phyloP scores from a whole-genome alignment of 2,329 filamentous ascomycete species.

The Phyllosticta paracitricarpa region DNA sequence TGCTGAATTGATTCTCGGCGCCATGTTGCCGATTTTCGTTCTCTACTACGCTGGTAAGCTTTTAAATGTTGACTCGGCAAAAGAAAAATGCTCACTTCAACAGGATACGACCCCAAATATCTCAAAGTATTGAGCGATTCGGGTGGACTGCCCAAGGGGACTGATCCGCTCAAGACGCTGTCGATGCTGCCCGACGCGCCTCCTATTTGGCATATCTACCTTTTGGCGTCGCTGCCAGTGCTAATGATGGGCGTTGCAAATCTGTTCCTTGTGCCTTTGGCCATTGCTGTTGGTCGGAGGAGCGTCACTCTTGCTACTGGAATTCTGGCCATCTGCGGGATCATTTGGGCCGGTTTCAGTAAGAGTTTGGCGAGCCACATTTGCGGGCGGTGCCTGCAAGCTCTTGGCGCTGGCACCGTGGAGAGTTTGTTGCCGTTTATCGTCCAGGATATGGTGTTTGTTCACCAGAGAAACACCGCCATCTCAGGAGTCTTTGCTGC shows the following conservation, averaged over 20 bases:
- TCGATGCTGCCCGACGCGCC: slow-evolving; percentile 12
- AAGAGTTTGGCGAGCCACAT: slow-evolving; percentile 17
- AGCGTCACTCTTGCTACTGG: slow-evolving; percentile 18
- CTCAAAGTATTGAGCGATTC: slow-evolving; percentile 10
- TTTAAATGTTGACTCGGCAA: too few relatives aligned
- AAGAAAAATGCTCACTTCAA: too few relatives aligned
- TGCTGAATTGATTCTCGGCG: slow-evolving; percentile 21
- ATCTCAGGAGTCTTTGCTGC: slow-evolving; percentile 19
- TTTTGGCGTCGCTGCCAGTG: slow-evolving; percentile 20
- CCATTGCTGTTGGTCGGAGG: slow-evolving; percentile 20
- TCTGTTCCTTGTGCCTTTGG: slow-evolving; percentile 19
- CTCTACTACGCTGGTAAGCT: slow-evolving; percentile 17
- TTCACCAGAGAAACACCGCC: slow-evolving; percentile 22
- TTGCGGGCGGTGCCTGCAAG: slow-evolving; percentile 20
- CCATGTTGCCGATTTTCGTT: slow-evolving; percentile 21
- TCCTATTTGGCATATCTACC: slow-evolving; percentile 21
- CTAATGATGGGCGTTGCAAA: slow-evolving; percentile 21
- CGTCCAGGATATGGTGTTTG: slow-evolving; percentile 20
- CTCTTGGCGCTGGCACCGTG: slow-evolving; percentile 21
- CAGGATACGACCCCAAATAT: slow-evolving; percentile 12
- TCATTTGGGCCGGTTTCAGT: slow-evolving; percentile 20
- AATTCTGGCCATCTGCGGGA: slow-evolving; percentile 18
- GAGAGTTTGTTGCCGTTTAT: slow-evolving; percentile 23
- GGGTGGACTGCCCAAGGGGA: slow-evolving; percentile 7
- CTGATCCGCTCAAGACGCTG: slow-evolving; percentile 6